Base-by-base conservation (phyloP, 2,329 filamentous ascomycete genomes). In the Ophiocordyceps robertsii region DNA sequence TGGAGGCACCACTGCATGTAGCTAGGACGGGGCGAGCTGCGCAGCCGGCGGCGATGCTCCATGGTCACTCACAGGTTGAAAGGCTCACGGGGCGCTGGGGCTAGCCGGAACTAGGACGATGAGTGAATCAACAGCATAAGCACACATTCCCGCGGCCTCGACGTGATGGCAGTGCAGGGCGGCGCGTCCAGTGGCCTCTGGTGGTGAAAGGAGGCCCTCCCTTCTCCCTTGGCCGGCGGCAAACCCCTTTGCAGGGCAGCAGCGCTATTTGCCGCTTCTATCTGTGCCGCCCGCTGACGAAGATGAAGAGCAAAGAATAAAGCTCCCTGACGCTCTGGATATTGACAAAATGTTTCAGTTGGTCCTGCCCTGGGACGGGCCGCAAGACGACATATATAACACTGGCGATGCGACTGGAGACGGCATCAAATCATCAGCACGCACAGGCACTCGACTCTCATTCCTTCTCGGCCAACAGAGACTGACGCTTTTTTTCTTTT, bases 1-100 rank as follows among this genome's bases (percentile, higher is more conserved):
- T 27, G 6, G 33, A 36, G 14, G 33, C 33, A 36, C 33, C 33
- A 36, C 17, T 55, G 53, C 53, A 55, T 53, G 49, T 51, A 54
- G n/a, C 10, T 16, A 41, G n/a, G 21, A 32, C 21, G n/a, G 33
- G 7, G 24, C 24, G 24, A 27, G 24, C 9, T 27, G 24, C 7
- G 24, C 24, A 27, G 24, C 24, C 24, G 24, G 24, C 24, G 24
- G 6, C 24, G 24, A 27, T 27, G 9, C 24, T 27, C 24, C 6
- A 27, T 6, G 6, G 6, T 27, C 24, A 27, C 24, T 27, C 24
- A 27, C 24, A 30, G 40, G 27, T 31, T n/a, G 39, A 21, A 12
- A 29, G 13, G 40, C 40, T 24, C 33, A n/a, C 29, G 24, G 40
- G 13, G 36, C 40, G 29, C 35, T n/a, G 30, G 40, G 33, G 16